These are phyloP conservation scores for Hypoxylon trugodes DNA, from an alignment of 495 filamentous ascomycete genomes.

Conservation along the genomic window DNA sequence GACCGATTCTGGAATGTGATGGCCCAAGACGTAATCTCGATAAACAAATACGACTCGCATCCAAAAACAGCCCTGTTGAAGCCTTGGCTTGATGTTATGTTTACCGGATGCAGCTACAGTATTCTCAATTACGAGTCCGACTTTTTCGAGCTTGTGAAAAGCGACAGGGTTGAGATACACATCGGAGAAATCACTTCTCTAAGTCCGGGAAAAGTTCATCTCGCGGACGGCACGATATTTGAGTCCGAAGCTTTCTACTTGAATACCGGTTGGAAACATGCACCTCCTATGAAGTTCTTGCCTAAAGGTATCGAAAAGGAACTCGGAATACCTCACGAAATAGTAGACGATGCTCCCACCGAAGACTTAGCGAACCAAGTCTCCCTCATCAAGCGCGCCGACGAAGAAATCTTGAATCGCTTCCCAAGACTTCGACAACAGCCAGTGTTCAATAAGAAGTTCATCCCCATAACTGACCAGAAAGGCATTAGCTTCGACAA, in stretches of 20 bases:
- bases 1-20: constrained; percentile 73
- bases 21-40: constrained; percentile 63
- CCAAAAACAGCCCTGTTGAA: constrained; percentile 70
- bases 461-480: constrained; percentile 48
- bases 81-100: constrained; percentile 71
- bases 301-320: constrained; percentile 60
- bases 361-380: constrained; percentile 41
- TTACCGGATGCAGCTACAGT: constrained; percentile 65
- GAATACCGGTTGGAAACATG: constrained; percentile 72
- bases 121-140: constrained; percentile 76
- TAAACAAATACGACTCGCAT: constrained; percentile 67
- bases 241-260: constrained; percentile 69
- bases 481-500: constrained; percentile 43
- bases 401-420: constrained; percentile 68
- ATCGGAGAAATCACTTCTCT: constrained; percentile 64
- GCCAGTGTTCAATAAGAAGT: constrained; percentile 50
- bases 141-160: constrained; percentile 68
- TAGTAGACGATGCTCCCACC: constrained; percentile 26
- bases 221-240: constrained; percentile 63
- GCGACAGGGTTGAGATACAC: constrained; percentile 65
- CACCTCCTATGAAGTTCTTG: constrained; percentile 68
- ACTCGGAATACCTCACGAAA: constrained; percentile 52
- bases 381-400: constrained; percentile 53
- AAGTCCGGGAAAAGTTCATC: constrained; percentile 56
- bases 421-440: constrained; percentile 68